Evolutionary conservation across 257 asterid genomes (phyloP).

Genomic region (Solanum phureja): DNA sequence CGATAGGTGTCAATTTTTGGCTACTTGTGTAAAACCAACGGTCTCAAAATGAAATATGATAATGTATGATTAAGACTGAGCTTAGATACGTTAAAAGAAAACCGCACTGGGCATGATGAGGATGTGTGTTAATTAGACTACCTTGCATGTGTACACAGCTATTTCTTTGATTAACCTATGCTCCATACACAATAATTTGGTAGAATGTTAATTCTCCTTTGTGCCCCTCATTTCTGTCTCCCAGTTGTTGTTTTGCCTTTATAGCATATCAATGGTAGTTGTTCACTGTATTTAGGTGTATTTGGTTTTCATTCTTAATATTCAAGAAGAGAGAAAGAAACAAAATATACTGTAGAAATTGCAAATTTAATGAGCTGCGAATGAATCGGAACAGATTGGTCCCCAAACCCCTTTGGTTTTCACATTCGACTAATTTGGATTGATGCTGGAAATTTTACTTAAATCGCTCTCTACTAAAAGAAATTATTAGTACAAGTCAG

Average conservation of each 20-base stretch:
- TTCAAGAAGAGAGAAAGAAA: not conserved
- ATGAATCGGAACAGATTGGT: not conserved
- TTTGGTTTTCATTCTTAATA: not conserved
- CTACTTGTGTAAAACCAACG: not conserved
- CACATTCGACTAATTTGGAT: not conserved
- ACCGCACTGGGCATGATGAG: not conserved
- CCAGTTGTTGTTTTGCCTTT: not conserved
- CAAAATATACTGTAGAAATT: not conserved
- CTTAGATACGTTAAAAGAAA: not conserved
- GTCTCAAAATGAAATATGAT: not conserved
- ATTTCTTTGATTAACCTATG: not conserved
- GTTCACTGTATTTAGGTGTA: not conserved
- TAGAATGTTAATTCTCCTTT: not conserved
- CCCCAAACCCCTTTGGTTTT: no score
- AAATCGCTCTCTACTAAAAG: not conserved
- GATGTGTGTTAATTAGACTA: not conserved
- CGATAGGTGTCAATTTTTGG: not conserved
- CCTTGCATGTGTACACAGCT: slow-evolving; percentile 2
- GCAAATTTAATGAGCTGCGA: not conserved
- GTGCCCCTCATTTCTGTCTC: not conserved
- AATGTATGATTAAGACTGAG: not conserved
- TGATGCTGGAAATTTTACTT: not conserved
- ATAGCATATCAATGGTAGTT: not conserved
- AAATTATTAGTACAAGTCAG: not conserved
- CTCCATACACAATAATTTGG: not conserved